Evolutionary conservation across 2,329 filamentous ascomycete species (phyloP).

Genomic region (Pestalotiopsis sp.): DNA sequence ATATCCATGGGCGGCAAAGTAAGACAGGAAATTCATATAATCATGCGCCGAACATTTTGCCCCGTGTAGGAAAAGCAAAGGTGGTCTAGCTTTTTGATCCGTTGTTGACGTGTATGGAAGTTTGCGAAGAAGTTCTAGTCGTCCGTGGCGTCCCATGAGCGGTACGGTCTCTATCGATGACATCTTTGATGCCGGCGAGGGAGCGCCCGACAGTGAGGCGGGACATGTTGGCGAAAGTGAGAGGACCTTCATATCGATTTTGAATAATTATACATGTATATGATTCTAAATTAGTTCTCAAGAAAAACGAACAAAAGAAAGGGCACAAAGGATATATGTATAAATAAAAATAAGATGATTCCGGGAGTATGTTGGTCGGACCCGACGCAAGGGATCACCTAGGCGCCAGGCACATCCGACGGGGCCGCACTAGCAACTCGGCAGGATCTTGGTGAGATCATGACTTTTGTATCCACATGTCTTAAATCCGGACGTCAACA

Average conservation of each 20-base stretch:
- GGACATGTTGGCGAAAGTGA: not conserved
- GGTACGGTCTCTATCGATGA: not conserved
- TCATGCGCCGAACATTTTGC: slow-evolving; percentile 15
- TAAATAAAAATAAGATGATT: not conserved
- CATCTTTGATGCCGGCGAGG: not conserved
- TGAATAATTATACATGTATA: too few species aligned
- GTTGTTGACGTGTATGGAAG: not conserved
- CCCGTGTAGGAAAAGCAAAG: slow-evolving; percentile 18
- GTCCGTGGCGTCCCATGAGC: slow-evolving; percentile 8
- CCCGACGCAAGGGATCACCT: not conserved
- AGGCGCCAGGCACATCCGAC: not conserved
- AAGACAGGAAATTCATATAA: slow-evolving; percentile 16
- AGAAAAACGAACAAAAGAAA: not conserved
- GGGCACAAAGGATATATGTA: not conserved
- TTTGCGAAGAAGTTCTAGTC: slow-evolving; percentile 15
- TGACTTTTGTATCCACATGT: not conserved
- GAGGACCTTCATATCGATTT: not conserved
- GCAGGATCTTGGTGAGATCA: not conserved
- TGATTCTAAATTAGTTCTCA: not conserved
- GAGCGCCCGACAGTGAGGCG: not conserved
- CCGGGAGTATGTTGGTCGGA: not conserved
- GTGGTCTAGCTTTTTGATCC: slow-evolving; percentile 3
- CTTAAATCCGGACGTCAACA: not conserved
- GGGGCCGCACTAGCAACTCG: not conserved
- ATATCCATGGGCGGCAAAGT: slow-evolving; percentile 15